phyloP scores from a whole-genome alignment of 306 rosid genomes.

The Trifolium subterraneum region DNA sequence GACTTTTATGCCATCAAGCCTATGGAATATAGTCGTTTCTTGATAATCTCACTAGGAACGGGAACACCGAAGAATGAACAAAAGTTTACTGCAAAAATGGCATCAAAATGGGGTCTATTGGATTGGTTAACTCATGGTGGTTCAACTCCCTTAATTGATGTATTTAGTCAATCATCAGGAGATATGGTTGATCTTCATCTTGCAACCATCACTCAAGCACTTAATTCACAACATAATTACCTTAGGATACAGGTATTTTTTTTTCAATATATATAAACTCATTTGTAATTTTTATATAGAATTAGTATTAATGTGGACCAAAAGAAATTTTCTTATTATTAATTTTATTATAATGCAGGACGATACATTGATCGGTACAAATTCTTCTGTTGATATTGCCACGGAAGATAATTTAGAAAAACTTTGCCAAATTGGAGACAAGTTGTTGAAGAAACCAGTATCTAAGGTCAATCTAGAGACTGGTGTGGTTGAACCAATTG shows the following conservation, averaged over 20 bases:
- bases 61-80: constrained; percentile 45
- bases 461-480: constrained; percentile 45
- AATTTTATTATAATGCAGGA: constrained; percentile 35
- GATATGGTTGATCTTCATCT: constrained; percentile 52
- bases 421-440: constrained; percentile 46
- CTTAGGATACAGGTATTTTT: constrained; percentile 48
- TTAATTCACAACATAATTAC: constrained; percentile 38
- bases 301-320: too few relatives aligned
- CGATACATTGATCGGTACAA: constrained; percentile 46
- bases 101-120: constrained; percentile 46
- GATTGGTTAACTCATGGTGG: constrained; percentile 44
- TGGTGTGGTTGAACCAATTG: constrained; percentile 16
- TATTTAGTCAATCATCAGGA: constrained; percentile 45
- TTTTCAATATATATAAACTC: background rate
- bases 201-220: constrained; percentile 42
- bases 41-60: constrained; percentile 51
- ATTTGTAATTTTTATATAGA: background rate
- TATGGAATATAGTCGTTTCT: constrained; percentile 37
- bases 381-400: constrained; percentile 49
- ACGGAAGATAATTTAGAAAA: constrained; percentile 43
- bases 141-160: constrained; percentile 43
- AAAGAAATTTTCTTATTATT: too few relatives aligned
- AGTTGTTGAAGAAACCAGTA: constrained; percentile 46
- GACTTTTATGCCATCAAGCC: constrained; percentile 47
- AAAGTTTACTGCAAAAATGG: constrained; percentile 39